Conservation (phyloP, 208 protist genomes). For the Vickermania spadyakhi region DNA sequence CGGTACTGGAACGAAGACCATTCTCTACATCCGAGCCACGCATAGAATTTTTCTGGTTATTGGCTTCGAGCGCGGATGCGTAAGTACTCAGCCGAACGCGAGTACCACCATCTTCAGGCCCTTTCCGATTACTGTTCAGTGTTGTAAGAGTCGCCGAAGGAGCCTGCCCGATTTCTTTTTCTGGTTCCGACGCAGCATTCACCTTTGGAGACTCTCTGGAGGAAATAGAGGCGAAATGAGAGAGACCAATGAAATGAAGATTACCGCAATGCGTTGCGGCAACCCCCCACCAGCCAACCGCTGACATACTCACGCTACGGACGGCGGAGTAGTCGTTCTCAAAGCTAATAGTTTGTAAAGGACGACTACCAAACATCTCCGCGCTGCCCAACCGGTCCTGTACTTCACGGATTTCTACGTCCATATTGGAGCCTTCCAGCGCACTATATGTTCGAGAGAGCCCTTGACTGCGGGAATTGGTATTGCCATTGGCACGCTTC, state of each 20-base stretch:
- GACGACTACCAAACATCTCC: slow-evolving; percentile 20
- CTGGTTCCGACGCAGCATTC: not conserved
- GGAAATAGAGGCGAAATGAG: slow-evolving; percentile 2
- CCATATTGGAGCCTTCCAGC: not conserved
- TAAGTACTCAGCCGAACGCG: not conserved
- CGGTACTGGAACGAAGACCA: not conserved
- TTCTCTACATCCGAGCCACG: not conserved
- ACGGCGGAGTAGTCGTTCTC: slow-evolving; percentile 71
- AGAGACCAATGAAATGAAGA: slow-evolving; percentile 71
- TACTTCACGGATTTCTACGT: slow-evolving; percentile 4
- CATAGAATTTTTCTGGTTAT: not conserved
- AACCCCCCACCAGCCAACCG: slow-evolving; percentile 58
- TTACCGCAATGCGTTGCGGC: slow-evolving; percentile 74
- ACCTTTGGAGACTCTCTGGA: not conserved
- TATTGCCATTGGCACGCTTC: slow-evolving; percentile 5
- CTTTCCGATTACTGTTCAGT: not conserved
- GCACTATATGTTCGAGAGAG: slow-evolving; percentile 7
- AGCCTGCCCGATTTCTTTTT: not conserved
- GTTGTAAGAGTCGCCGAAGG: not conserved
- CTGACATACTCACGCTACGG: slow-evolving; percentile 70
- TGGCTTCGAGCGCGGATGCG: not conserved
- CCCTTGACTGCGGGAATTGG: not conserved
- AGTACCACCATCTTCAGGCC: not conserved
- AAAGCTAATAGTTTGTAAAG: slow-evolving; percentile 74
- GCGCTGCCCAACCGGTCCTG: not conserved